phyloP scores from a whole-genome alignment of 106 monocot genomes.

The Dendrobium huoshanense region DNA sequence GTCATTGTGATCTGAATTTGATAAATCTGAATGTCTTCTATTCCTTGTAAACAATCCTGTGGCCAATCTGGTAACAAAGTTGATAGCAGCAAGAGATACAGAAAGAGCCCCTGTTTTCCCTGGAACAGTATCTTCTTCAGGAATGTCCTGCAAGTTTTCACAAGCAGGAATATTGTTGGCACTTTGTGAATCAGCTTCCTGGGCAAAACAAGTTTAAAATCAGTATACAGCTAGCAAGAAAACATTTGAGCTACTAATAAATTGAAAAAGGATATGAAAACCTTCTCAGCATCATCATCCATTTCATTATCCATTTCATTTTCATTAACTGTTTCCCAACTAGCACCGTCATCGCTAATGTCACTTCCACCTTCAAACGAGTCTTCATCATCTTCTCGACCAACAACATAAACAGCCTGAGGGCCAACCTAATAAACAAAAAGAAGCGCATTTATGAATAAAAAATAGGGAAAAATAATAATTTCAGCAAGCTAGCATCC shows the following conservation, averaged over 20 bases:
- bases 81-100: constrained; percentile 48
- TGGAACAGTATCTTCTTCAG: not conserved
- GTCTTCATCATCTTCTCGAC: constrained; percentile 69
- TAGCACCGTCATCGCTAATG: constrained; percentile 53
- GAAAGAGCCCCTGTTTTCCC: constrained; percentile 39
- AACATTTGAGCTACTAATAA: not conserved
- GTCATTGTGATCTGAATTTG: constrained; percentile 7
- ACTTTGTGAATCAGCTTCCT: constrained; percentile 41
- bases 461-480: not conserved
- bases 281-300: constrained; percentile 41
- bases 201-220: constrained; percentile 12
- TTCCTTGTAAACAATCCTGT: constrained; percentile 55
- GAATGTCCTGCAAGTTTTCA: constrained; percentile 10
- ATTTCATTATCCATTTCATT: constrained; percentile 61
- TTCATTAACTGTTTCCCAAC: constrained; percentile 90
- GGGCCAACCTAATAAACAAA: constrained; percentile 48
- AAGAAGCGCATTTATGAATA: constrained; percentile 2
- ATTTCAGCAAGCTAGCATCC: not conserved
- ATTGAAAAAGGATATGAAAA: constrained; percentile 11
- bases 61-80: constrained; percentile 55
- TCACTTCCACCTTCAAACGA: constrained; percentile 65
- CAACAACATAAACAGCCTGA: constrained; percentile 89
- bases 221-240: not conserved
- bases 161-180: constrained; percentile 11
- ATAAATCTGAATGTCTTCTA: constrained; percentile 24